Percentiles rank a stretch among this genome's conserved stretches.
Evolutionary conservation across 768 basidiomycete genomes (phyloP).

Genomic region (Gymnopilus junonius): DNA sequence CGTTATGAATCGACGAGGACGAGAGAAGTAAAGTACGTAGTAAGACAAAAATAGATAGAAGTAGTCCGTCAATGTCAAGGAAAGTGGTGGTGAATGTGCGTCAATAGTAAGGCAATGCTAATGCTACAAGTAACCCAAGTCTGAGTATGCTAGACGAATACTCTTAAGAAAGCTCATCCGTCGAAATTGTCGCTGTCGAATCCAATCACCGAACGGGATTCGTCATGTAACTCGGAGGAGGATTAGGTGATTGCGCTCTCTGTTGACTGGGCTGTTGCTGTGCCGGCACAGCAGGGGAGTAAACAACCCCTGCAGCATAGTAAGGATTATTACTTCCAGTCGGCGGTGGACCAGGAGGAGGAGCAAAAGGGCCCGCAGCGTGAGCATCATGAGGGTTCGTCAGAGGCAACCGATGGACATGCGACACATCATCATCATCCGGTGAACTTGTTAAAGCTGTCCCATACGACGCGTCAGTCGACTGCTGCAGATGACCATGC

Average conservation of each 20-base stretch:
- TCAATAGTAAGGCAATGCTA: background rate
- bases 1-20: background rate
- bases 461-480: slow-evolving; percentile 25
- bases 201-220: slow-evolving; percentile 9
- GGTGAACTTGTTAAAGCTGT: slow-evolving; percentile 28
- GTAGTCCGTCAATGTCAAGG: slow-evolving; percentile 1
- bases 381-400: background rate
- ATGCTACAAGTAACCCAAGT: background rate
- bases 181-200: background rate
- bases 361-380: background rate
- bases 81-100: background rate
- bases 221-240: slow-evolving; percentile 7
- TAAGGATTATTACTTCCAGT: background rate
- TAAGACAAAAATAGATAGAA: background rate
- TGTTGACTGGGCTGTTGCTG: background rate
- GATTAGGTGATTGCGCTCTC: slow-evolving; percentile 6
- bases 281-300: background rate
- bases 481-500: slow-evolving; percentile 25
- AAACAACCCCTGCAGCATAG: background rate
- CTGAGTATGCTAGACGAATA: background rate
- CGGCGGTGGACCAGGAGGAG: background rate
- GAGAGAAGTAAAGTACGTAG: background rate
- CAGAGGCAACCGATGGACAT: background rate
- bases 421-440: background rate
- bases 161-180: background rate